Evolutionary conservation across 345 rosid genomes (phyloP).

Genomic region (Salix brachista): DNA sequence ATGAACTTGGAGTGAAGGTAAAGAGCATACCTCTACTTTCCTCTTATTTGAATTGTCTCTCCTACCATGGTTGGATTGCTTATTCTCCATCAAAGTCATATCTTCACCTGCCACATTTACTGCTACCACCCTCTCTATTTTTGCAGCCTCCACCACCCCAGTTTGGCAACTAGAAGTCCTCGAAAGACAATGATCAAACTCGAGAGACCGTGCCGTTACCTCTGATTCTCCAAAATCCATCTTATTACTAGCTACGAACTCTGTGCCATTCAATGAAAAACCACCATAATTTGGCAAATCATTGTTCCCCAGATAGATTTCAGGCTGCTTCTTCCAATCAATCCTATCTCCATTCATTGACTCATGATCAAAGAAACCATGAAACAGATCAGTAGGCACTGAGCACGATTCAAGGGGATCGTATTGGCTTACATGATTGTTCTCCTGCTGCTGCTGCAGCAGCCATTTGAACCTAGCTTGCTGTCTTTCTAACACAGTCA

Average conservation of each 20-base stretch:
- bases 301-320: conserved; percentile 12
- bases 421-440: conserved; percentile 14
- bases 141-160: conserved; percentile 10
- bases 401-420: conserved; percentile 15
- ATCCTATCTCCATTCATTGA: neutral
- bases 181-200: conserved; percentile 33
- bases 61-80: neutral
- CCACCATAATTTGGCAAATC: conserved; percentile 23
- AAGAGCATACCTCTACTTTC: conserved; percentile 39
- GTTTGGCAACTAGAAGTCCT: conserved; percentile 36
- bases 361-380: conserved; percentile 17
- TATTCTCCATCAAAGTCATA: conserved; percentile 3
- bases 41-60: conserved; percentile 31
- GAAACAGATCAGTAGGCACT: conserved; percentile 26
- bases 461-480: conserved; percentile 27
- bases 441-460: conserved; percentile 30
- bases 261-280: conserved; percentile 25
- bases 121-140: conserved; percentile 17
- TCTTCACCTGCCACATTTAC: conserved; percentile 11
- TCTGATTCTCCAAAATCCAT: conserved; percentile 19
- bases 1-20: neutral
- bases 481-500: conserved; percentile 31
- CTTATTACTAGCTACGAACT: conserved; percentile 19
- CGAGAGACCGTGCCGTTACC: neutral
- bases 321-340: conserved; percentile 11